These are phyloP conservation scores for Tricladium varicosporioides DNA, from an alignment of 2,329 filamentous ascomycete genomes.

Conservation along the genomic window DNA sequence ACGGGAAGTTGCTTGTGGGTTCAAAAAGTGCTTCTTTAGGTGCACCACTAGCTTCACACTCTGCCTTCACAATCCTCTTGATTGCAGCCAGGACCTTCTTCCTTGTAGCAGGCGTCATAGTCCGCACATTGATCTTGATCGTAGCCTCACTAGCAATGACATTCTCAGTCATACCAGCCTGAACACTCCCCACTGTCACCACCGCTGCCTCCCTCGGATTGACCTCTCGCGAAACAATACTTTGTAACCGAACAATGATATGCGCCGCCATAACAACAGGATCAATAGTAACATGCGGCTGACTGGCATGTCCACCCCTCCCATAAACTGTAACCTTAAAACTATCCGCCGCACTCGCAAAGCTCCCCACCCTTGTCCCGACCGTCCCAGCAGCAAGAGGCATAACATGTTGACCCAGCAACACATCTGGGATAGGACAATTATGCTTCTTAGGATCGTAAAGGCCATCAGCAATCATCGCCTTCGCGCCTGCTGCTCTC, in stretches of 20 bases:
- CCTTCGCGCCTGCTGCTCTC: conserved; percentile 57
- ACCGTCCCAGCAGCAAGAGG: conserved; percentile 37
- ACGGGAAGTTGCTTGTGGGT: conserved; percentile 20
- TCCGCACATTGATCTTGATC: conserved; percentile 42
- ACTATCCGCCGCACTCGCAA: conserved; percentile 38
- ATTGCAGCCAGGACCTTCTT: conserved; percentile 38
- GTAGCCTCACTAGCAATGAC: conserved; percentile 43
- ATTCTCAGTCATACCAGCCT: conserved; percentile 43
- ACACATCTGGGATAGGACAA: conserved; percentile 54
- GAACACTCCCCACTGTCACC: conserved; percentile 43
- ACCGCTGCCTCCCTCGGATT: conserved; percentile 41
- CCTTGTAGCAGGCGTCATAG: conserved; percentile 33
- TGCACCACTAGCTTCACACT: conserved; percentile 47
- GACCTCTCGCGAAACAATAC: conserved; percentile 39
- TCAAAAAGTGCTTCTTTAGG: conserved; percentile 16
- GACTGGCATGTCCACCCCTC: conserved; percentile 41
- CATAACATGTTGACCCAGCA: conserved; percentile 54
- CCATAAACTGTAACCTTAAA: conserved; percentile 40
- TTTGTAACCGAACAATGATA: conserved; percentile 41
- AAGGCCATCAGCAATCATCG: conserved; percentile 60
- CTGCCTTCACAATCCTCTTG: conserved; percentile 47
- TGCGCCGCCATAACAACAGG: conserved; percentile 44
- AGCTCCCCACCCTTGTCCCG: conserved; percentile 32
- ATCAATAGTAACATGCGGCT: conserved; percentile 45
- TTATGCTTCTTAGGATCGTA: conserved; percentile 40